These are phyloP conservation scores for Cytospora chrysosperma DNA, from an alignment of 2,329 filamentous ascomycete species.

Conservation along the genomic window DNA sequence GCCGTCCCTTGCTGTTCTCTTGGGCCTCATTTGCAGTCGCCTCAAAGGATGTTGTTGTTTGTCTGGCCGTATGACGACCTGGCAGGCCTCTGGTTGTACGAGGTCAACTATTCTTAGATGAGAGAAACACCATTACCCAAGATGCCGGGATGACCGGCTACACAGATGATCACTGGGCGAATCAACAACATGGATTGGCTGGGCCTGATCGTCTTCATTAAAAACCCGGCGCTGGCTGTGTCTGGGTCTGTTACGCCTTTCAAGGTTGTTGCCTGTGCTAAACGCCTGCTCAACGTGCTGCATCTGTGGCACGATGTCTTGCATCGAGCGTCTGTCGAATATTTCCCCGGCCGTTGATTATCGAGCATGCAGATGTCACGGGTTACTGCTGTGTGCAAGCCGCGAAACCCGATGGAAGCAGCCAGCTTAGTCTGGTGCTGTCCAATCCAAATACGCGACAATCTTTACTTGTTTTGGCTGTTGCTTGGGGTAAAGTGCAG, in stretches of 20 bases:
- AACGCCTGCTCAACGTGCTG: slow-evolving; percentile 21
- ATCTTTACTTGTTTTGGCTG: slow-evolving; percentile 18
- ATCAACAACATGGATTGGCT: slow-evolving; percentile 7
- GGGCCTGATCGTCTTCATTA: background rate
- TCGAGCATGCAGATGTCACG: slow-evolving; percentile 27
- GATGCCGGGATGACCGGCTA: background rate
- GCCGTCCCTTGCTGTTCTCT: slow-evolving; percentile 7
- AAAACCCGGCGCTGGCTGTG: slow-evolving; percentile 14
- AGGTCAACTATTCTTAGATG: slow-evolving; percentile 18
- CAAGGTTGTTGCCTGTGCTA: slow-evolving; percentile 6
- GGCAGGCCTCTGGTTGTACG: too few species aligned
- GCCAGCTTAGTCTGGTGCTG: slow-evolving; percentile 6
- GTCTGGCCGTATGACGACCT: slow-evolving; percentile 2
- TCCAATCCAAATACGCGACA: slow-evolving; percentile 12
- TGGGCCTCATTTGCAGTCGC: background rate
- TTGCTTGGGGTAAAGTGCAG: slow-evolving; percentile 17
- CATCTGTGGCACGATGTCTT: slow-evolving; percentile 26
- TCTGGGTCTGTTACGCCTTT: background rate
- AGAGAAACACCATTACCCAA: slow-evolving; percentile 12
- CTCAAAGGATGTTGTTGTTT: slow-evolving; percentile 11
- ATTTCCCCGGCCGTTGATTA: slow-evolving; percentile 18
- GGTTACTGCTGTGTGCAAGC: slow-evolving; percentile 20
- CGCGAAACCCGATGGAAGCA: slow-evolving; percentile 11
- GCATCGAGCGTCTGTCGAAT: slow-evolving; percentile 15
- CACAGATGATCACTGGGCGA: slow-evolving; percentile 13